Evolutionary conservation across 192 early-diverging fungal genomes (phyloP), one percentile per base, ranked within the genome.

Genomic region (Dissophora globulifera): DNA sequence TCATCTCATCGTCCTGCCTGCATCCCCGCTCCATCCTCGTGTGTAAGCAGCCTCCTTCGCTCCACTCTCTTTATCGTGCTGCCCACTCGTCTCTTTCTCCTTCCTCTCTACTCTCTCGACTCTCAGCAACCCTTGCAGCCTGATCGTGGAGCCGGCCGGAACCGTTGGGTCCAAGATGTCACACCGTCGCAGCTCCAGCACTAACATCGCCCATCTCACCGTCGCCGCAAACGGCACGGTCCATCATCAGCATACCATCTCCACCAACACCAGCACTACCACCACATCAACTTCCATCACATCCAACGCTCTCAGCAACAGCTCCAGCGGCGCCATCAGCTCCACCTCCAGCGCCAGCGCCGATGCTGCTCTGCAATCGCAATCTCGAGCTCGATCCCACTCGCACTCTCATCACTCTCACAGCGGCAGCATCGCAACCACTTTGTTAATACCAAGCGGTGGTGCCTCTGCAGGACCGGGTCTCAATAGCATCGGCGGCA

Each of bases 121-220:
- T 13, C 35, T 38, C 35, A 38, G 35, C 35, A 6, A 6, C 13
- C 35, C 35, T 13, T 38, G 13, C 35, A 38, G 35, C 43, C 17
- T n/a, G n/a, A n/a, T n/a, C 43, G 59, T 68, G 66, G 66, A 68
- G 40, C 45, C 66, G 45, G 66, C 58, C 43, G 33, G 66, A 29
- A 50, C 48, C 47, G 29, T 58, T 50, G 66, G 66, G 47, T 52
- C 66, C 12, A 49, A 49, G 30, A 17, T 55, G 45, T 26, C 42
- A 16, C 45, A 54, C 55, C 53, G 42, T 50, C 65, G 25, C 6
- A 25, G 11, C 15, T 43, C 31, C 30, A 50, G 42, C 30, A 57
- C 23, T 26, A 45, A 23, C 48, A 68, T 10, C 23, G 48, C 22
- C 66, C 46, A 38, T 0, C 41, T 13, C 20, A 27, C 33, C 23